These are phyloP conservation scores for Waltergamsia citrina DNA, from an alignment of 2,329 filamentous ascomycete genomes.

Conservation along the genomic window DNA sequence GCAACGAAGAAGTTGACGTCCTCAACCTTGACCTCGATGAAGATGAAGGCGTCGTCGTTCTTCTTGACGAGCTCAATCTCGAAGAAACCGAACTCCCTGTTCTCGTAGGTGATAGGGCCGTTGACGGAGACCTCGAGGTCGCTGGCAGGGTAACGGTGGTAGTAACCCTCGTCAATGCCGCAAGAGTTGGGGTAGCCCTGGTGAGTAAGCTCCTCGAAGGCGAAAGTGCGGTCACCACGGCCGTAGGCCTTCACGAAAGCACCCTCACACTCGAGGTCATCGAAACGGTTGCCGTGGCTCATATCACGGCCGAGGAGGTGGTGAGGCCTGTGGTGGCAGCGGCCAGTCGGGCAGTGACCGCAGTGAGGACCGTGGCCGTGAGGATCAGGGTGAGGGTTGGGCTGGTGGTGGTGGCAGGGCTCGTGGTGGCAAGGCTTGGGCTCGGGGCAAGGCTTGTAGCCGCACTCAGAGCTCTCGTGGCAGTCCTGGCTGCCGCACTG, in stretches of 20 bases:
- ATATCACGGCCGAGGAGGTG: slow-evolving; percentile 1
- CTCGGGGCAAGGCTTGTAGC: background rate
- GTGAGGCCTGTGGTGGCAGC: slow-evolving; percentile 1
- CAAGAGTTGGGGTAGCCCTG: background rate
- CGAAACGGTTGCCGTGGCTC: background rate
- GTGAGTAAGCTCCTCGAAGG: slow-evolving; percentile 4
- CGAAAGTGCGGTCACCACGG: slow-evolving; percentile 1
- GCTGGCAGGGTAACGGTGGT: slow-evolving; percentile 5
- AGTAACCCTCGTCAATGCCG: slow-evolving; percentile 5
- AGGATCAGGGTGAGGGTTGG: background rate
- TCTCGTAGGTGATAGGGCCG: slow-evolving; percentile 5
- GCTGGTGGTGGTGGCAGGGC: background rate
- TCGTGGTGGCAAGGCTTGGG: background rate
- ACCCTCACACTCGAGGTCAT: slow-evolving; percentile 5
- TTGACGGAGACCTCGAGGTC: slow-evolving; percentile 6
- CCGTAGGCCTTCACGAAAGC: slow-evolving; percentile 6
- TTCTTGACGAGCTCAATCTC: slow-evolving; percentile 5
- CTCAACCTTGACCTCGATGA: slow-evolving; percentile 6
- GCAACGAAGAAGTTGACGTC: slow-evolving; percentile 5
- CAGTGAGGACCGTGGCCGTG: background rate
- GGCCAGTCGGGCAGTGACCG: background rate
- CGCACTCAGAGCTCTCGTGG: background rate
- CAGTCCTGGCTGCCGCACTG: background rate
- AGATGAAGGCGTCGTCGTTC: slow-evolving; percentile 2
- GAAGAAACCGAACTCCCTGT: slow-evolving; percentile 5